phyloP scores from a whole-genome alignment of 352 stramenopile species.

The Phytophthora melonis region DNA sequence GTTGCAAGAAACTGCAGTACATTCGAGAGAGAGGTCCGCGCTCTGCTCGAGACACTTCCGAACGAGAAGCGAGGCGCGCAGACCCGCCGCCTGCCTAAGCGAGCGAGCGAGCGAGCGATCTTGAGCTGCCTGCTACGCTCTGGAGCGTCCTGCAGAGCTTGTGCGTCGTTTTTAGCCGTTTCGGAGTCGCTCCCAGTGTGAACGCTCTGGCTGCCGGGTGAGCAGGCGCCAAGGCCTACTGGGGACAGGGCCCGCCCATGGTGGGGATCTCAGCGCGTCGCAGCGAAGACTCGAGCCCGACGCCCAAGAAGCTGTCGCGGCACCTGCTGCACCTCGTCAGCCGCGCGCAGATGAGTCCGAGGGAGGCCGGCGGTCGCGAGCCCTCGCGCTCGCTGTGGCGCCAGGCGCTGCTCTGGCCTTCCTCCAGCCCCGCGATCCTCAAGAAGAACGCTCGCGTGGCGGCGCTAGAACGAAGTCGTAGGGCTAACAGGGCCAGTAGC shows the following conservation, averaged over 20 bases:
- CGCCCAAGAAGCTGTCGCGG: conserved; percentile 32
- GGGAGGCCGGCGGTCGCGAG: conserved; percentile 25
- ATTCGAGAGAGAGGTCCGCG: neutral
- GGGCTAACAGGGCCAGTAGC: conserved; percentile 20
- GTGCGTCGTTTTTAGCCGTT: conserved; percentile 30
- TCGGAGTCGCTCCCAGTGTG: conserved; percentile 17
- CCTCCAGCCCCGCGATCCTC: conserved; percentile 35
- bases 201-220: conserved; percentile 19
- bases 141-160: conserved; percentile 10
- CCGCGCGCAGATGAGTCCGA: conserved; percentile 23
- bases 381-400: conserved; percentile 44
- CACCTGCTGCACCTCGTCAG: conserved; percentile 37
- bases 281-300: conserved; percentile 29
- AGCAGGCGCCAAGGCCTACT: conserved; percentile 26
- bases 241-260: conserved; percentile 34
- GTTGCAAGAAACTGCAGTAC: conserved; percentile 25
- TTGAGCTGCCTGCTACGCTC: conserved; percentile 13
- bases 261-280: conserved; percentile 33
- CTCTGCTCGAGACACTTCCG: conserved; percentile 25
- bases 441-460: conserved; percentile 46
- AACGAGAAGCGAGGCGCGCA: conserved; percentile 36
- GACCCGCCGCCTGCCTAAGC: conserved; percentile 6
- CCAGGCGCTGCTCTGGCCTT: conserved; percentile 47
- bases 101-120: conserved; percentile 10
- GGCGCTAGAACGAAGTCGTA: conserved; percentile 21